A percentile compares a stretch with the other conserved stretches of the same genome.
Conservation (phyloP, 192 early-diverging fungal genomes). For the Gaertneriomyces sp. region DNA sequence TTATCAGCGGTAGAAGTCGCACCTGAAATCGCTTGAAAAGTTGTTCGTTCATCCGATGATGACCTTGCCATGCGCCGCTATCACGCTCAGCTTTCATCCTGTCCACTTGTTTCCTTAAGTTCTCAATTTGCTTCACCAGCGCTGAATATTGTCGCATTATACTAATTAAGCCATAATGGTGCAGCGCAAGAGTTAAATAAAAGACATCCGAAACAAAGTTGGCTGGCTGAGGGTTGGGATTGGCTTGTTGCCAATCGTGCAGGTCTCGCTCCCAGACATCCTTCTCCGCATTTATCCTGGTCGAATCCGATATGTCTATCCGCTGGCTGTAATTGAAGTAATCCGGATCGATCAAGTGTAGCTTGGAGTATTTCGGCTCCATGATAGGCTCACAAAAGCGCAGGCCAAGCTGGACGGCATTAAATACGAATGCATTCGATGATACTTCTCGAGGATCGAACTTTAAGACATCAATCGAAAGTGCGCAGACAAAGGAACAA, state of each 20-base stretch:
- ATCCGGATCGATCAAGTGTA: constrained; percentile 71
- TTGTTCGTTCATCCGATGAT: constrained; percentile 27
- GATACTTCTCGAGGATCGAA: constrained; percentile 69
- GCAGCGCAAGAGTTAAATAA: constrained; percentile 68
- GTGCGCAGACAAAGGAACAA: constrained; percentile 13
- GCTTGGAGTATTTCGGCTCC: constrained; percentile 67
- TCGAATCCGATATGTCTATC: constrained; percentile 65
- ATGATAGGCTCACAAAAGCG: constrained; percentile 81
- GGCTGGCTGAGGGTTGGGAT: constrained; percentile 24
- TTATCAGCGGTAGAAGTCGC: constrained; percentile 3
- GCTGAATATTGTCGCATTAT: constrained; percentile 65
- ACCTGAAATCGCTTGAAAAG: constrained; percentile 58
- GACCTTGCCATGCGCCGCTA: constrained; percentile 33
- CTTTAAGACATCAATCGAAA: constrained; percentile 18
- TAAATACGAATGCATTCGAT: constrained; percentile 83
- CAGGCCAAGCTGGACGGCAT: constrained; percentile 63
- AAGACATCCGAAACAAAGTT: constrained; percentile 93
- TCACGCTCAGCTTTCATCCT: constrained; percentile 59
- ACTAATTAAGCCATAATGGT: constrained; percentile 79
- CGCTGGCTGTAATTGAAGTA: constrained; percentile 62
- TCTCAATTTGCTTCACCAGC: constrained; percentile 63
- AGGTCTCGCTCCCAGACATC: constrained; percentile 62
- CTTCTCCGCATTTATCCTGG: constrained; percentile 76
- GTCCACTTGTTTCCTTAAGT: constrained; percentile 65
- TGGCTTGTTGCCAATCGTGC: constrained; percentile 23